A percentile compares a stretch with the other conserved stretches of the same genome.
phyloP scores from a whole-genome alignment of 148 eudicot species.

The Silene uniflora region DNA sequence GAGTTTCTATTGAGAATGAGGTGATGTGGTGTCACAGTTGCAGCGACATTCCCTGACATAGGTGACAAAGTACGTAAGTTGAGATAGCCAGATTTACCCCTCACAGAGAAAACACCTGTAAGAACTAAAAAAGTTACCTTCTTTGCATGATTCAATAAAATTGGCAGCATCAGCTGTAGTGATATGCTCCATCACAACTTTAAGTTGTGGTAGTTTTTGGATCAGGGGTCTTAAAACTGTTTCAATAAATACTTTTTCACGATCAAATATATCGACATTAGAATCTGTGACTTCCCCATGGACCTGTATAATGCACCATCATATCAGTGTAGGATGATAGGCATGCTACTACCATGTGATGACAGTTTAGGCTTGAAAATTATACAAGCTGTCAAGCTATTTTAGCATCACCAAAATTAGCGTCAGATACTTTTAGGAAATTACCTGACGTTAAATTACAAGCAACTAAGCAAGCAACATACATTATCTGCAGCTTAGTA shows the following conservation, averaged over 20 bases:
- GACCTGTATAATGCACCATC: constrained; percentile 43
- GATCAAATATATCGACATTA: constrained; percentile 81
- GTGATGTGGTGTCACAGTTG: constrained; percentile 97
- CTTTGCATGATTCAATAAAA: constrained; percentile 69
- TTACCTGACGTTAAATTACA: too few relatives aligned
- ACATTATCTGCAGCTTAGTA: too few relatives aligned
- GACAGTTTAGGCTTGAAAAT: background rate
- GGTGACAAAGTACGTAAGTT: background rate
- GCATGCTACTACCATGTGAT: too few relatives aligned
- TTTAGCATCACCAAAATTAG: too few relatives aligned
- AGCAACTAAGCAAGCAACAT: too few relatives aligned
- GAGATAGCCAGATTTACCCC: background rate
- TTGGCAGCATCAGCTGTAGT: constrained; percentile 84
- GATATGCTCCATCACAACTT: constrained; percentile 98
- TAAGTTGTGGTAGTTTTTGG: constrained; percentile 63
- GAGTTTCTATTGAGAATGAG: constrained; percentile 83
- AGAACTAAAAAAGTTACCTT: constrained; percentile 39
- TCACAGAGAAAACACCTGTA: background rate
- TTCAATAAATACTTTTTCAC: constrained; percentile 85
- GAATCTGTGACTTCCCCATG: constrained; percentile 97
- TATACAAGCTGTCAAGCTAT: background rate
- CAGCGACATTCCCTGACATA: constrained; percentile 62
- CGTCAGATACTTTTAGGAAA: too few relatives aligned
- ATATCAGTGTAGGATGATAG: too few relatives aligned
- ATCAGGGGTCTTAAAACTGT: constrained; percentile 66